Base-by-base conservation (phyloP, 208 protist genomes). In the Trypanosoma conorhini region DNA sequence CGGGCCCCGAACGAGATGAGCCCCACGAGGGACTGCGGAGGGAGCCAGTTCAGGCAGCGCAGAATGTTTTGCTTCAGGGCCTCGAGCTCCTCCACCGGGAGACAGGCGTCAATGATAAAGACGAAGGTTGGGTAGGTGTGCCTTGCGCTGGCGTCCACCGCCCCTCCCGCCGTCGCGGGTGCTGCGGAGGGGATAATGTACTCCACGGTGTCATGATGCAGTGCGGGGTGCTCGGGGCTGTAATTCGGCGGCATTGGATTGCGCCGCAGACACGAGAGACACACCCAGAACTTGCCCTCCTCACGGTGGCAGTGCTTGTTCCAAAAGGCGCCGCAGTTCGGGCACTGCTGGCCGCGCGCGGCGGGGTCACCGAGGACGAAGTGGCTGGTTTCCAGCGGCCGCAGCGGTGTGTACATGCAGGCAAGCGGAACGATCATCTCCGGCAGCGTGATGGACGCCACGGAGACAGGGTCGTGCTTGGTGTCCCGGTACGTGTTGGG, bases 51-150 rank as follows among this genome's bases (percentile, higher is more conserved):
- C n/a, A 99, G 82, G 10, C 83, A 96, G 76, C 92, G 79, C 46
- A 95, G 62, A 38, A 99, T 83, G 33, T 96, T 87, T 44, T 91
- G 86, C 62, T 96, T 97, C 21, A 99, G 79, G 10, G 89, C 86
- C 46, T 88, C 71, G 50, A 99, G 76, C 69, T 99, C 98, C 31
- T 98, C 94, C 2, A 75, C 59, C 15, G 72, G 83, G 26, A 99
- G 67, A 75, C 98, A 99, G 24, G 87, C 96, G 83, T 99, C 99
- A 31, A 99, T 85, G 24, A 99, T 91, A 68, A 99, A 99, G 51
- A 99, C 75, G 54, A 92, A 93, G 3, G 74, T 77, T 10, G 81
- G 82, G 50, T 67, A 64, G 5, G 50, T 60, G 9, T 35, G 62
- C 17, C 12, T 57, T 26, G 17, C 22, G 4, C 5, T 19, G 52